Evolutionary conservation across 352 stramenopile genomes (phyloP).

Genomic region (Pilasporangium apinafurcum): DNA sequence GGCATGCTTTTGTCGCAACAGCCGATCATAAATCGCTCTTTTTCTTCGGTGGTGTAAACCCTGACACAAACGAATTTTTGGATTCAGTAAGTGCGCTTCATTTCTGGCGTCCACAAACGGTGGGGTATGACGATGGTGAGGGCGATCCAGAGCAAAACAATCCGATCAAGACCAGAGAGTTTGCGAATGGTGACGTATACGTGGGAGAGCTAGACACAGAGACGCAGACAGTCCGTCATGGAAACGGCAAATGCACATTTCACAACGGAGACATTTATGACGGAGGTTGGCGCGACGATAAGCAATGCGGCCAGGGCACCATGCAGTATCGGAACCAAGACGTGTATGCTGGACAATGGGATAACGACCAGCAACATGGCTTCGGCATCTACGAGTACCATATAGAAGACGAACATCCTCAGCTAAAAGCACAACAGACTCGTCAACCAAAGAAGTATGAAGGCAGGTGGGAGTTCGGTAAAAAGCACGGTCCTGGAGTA

Average conservation of each 20-base stretch:
- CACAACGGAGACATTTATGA: constrained; percentile 51
- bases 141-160: constrained; percentile 22
- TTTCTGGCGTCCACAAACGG: constrained; percentile 53
- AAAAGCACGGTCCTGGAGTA: constrained; percentile 46
- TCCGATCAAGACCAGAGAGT: constrained; percentile 35
- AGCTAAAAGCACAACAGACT: not conserved
- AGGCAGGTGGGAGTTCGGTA: constrained; percentile 59
- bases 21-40: constrained; percentile 41
- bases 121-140: constrained; percentile 11
- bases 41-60: constrained; percentile 44
- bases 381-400: constrained; percentile 37
- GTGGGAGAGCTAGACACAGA: constrained; percentile 47
- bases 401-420: not conserved
- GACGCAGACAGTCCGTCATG: constrained; percentile 27
- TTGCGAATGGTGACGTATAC: constrained; percentile 64
- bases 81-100: constrained; percentile 38
- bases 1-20: constrained; percentile 27
- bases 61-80: constrained; percentile 17
- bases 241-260: constrained; percentile 60
- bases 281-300: constrained; percentile 54
- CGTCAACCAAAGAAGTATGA: constrained; percentile 46
- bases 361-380: constrained; percentile 35
- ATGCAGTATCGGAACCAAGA: constrained; percentile 44
- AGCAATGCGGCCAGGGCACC: constrained; percentile 38
- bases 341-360: constrained; percentile 48